A percentile compares a stretch with the other conserved stretches of the same genome.
Evolutionary conservation across 805 yeast genomes (phyloP).

Genomic region (Brettanomyces custersianus): DNA sequence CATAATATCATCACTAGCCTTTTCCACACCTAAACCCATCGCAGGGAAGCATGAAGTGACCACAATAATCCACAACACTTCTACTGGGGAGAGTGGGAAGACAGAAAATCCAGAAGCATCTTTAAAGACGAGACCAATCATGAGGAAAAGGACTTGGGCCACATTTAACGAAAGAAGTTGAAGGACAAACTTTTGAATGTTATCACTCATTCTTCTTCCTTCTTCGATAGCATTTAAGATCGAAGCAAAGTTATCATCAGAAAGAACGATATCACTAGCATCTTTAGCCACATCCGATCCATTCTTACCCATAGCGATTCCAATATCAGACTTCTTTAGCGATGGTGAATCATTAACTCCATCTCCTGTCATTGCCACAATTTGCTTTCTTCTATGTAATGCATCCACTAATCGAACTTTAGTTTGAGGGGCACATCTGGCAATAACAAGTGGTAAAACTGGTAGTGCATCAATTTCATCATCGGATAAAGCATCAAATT

Average conservation of each 20-base stretch:
- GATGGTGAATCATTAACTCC: conserved; percentile 81
- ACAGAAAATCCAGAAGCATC: conserved; percentile 61
- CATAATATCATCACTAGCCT: conserved; percentile 56
- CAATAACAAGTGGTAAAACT: conserved; percentile 66
- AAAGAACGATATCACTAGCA: conserved; percentile 67
- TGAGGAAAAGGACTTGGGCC: conserved; percentile 57
- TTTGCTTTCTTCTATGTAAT: conserved; percentile 48
- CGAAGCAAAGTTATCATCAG: conserved; percentile 74
- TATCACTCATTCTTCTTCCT: conserved; percentile 72
- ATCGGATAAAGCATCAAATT: conserved; percentile 57
- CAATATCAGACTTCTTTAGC: conserved; percentile 68
- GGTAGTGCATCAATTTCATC: conserved; percentile 55
- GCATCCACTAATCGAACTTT: conserved; percentile 79
- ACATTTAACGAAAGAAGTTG: conserved; percentile 68
- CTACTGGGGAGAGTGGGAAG: conserved; percentile 74
- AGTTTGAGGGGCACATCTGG: conserved; percentile 77
- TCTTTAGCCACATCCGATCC: conserved; percentile 85
- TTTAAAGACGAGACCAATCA: conserved; percentile 66
- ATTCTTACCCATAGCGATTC: conserved; percentile 76
- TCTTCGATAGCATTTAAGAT: conserved; percentile 72
- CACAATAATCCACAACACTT: conserved; percentile 72
- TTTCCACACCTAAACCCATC: conserved; percentile 69
- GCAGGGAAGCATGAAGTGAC: conserved; percentile 78
- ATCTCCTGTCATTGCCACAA: conserved; percentile 79
- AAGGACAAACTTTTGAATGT: conserved; percentile 69